A percentile compares a stretch with the other conserved stretches of the same genome.
Conservation (phyloP, 306 rosid genomes). For the Cicer arietinum region DNA sequence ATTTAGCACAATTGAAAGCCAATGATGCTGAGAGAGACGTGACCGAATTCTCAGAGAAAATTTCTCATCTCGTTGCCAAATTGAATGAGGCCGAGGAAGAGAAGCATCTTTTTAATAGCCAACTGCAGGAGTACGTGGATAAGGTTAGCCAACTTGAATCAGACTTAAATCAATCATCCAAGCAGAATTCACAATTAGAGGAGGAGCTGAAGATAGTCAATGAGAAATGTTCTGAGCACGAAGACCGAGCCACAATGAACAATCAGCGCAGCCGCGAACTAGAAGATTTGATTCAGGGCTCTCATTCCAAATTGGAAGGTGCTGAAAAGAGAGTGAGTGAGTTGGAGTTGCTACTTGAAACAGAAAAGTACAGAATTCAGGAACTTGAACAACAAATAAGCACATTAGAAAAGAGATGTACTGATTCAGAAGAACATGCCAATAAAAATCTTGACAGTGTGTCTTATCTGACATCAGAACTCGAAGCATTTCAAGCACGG, state of each 20-base stretch:
- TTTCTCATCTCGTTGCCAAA: constrained; percentile 61
- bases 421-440: constrained; percentile 62
- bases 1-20: constrained; percentile 61
- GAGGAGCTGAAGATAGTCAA: constrained; percentile 69
- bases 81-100: constrained; percentile 63
- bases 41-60: constrained; percentile 65
- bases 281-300: constrained; percentile 82
- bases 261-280: constrained; percentile 81
- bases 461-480: constrained; percentile 67
- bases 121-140: constrained; percentile 63
- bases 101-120: constrained; percentile 58
- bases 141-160: constrained; percentile 73
- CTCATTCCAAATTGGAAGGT: constrained; percentile 74
- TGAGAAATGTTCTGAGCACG: constrained; percentile 74
- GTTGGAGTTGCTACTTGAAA: constrained; percentile 83
- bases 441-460: constrained; percentile 59
- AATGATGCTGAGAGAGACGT: constrained; percentile 67
- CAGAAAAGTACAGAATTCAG: constrained; percentile 87
- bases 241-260: constrained; percentile 68
- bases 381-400: constrained; percentile 87
- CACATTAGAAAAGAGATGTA: constrained; percentile 63
- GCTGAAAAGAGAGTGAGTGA: constrained; percentile 72
- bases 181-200: constrained; percentile 62
- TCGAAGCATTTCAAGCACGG: constrained; percentile 72
- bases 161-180: constrained; percentile 58